Percentiles rank a stretch among this genome's conserved stretches.
These are phyloP conservation scores for Naegleria gruberi DNA, from an alignment of 208 protist genomes.

Conservation along the genomic window DNA sequence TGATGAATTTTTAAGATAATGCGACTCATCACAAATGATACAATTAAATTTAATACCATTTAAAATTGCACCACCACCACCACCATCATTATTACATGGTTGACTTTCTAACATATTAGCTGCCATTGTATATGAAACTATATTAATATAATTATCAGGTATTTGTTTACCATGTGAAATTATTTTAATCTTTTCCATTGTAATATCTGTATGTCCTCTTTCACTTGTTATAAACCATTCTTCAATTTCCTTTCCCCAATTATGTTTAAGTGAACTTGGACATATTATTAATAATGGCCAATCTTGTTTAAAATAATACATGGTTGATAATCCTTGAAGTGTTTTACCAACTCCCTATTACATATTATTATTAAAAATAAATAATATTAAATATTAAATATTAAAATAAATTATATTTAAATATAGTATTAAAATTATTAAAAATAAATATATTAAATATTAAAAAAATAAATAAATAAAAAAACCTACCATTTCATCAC, in stretches of 20 bases:
- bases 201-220: background rate
- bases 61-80: background rate
- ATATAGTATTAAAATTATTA: too few species aligned
- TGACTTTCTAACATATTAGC: background rate
- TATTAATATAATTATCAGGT: background rate
- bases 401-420: too few species aligned
- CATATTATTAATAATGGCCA: constrained; percentile 86
- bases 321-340: constrained; percentile 81
- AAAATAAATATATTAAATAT: too few species aligned
- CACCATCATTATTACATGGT: background rate
- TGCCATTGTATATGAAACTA: background rate
- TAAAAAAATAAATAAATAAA: too few species aligned
- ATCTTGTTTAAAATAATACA: constrained; percentile 76
- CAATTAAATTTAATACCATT: background rate
- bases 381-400: too few species aligned
- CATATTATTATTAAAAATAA: too few species aligned
- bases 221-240: constrained; percentile 17
- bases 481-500: constrained; percentile 94
- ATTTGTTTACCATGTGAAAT: background rate
- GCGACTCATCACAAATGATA: constrained; percentile 1
- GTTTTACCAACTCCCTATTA: constrained; percentile 94
- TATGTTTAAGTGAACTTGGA: constrained; percentile 76
- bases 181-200: background rate
- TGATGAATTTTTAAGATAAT: background rate
- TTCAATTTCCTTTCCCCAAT: constrained; percentile 62